phyloP scores from a whole-genome alignment of 1,284 basidiomycete genomes.

The Prillingera fragicola region DNA sequence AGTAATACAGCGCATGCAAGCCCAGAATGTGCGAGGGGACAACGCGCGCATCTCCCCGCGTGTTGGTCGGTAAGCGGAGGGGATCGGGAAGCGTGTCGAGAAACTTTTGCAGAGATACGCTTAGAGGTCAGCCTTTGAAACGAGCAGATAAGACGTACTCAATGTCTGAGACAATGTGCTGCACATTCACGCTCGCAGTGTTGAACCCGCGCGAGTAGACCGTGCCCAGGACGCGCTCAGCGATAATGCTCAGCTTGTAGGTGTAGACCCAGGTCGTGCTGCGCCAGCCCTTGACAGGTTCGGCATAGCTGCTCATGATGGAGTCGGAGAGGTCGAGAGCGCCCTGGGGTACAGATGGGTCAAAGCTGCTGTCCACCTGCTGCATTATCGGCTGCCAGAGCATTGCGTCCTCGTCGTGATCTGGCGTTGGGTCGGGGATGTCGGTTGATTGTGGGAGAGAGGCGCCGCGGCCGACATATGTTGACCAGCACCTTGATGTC shows the following conservation, averaged over 20 bases:
- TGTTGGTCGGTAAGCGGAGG: conserved; percentile 6
- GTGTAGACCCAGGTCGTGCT: conserved; percentile 22
- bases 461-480: conserved; percentile 27
- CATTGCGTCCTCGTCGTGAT: conserved; percentile 18
- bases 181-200: conserved; percentile 10
- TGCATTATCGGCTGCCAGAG: conserved; percentile 18
- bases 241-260: conserved; percentile 18
- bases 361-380: conserved; percentile 5
- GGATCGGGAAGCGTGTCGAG: conserved; percentile 16
- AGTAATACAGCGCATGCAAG: conserved; percentile 22
- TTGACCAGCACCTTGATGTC: conserved; percentile 21
- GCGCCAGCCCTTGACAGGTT: conserved; percentile 17
- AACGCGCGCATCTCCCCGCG: conserved; percentile 2
- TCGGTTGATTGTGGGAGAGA: conserved; percentile 17
- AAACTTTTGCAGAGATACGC: conserved; percentile 16
- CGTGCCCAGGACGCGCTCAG: conserved; percentile 18
- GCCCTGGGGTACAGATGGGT: conserved; percentile 5
- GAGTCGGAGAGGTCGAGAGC: conserved; percentile 8
- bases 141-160: conserved; percentile 4
- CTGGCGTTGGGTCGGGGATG: conserved; percentile 11
- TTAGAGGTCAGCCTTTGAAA: conserved; percentile 5
- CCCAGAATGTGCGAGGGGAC: conserved; percentile 24
- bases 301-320: not conserved
- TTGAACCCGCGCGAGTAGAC: conserved; percentile 16
- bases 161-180: conserved; percentile 13